These are phyloP conservation scores for Neofusicoccum ribis DNA, from an alignment of 2,329 filamentous ascomycete species.

Conservation along the genomic window DNA sequence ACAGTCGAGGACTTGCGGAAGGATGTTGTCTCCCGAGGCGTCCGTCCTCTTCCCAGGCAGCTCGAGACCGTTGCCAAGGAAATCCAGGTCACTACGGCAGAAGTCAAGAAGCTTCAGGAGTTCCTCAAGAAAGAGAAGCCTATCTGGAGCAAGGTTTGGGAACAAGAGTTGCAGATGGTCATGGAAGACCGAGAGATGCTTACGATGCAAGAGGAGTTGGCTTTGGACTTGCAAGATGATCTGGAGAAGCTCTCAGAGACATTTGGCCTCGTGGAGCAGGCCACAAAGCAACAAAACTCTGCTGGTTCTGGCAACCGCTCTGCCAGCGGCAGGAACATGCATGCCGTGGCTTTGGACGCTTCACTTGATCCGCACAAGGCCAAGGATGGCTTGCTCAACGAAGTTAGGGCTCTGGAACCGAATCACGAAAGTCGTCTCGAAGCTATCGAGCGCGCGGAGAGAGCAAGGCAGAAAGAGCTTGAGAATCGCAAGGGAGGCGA, in stretches of 20 bases:
- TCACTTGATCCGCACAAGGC: slow-evolving; percentile 72
- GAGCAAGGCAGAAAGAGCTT: slow-evolving; percentile 83
- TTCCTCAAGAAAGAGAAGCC: slow-evolving; percentile 91
- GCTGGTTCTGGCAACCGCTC: slow-evolving; percentile 60
- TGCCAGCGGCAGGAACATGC: slow-evolving; percentile 47
- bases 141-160: slow-evolving; percentile 98
- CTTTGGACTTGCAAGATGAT: slow-evolving; percentile 89
- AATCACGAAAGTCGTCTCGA: slow-evolving; percentile 93
- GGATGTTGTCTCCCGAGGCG: slow-evolving; percentile 90
- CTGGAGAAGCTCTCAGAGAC: slow-evolving; percentile 92
- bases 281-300: slow-evolving; percentile 91
- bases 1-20: slow-evolving; percentile 95
- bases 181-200: slow-evolving; percentile 94
- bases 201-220: slow-evolving; percentile 93
- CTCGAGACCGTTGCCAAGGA: slow-evolving; percentile 88
- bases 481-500: slow-evolving; percentile 71
- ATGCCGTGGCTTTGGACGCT: slow-evolving; percentile 44
- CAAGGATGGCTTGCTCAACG: slow-evolving; percentile 87
- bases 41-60: slow-evolving; percentile 85
- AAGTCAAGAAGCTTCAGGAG: slow-evolving; percentile 92
- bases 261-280: slow-evolving; percentile 92
- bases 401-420: slow-evolving; percentile 88
- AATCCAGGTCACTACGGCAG: slow-evolving; percentile 75
- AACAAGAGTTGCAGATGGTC: slow-evolving; percentile 92
- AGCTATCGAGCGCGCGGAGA: slow-evolving; percentile 96